phyloP scores from a whole-genome alignment of 2,329 filamentous ascomycete genomes.

The Paecilomyces fulvus region DNA sequence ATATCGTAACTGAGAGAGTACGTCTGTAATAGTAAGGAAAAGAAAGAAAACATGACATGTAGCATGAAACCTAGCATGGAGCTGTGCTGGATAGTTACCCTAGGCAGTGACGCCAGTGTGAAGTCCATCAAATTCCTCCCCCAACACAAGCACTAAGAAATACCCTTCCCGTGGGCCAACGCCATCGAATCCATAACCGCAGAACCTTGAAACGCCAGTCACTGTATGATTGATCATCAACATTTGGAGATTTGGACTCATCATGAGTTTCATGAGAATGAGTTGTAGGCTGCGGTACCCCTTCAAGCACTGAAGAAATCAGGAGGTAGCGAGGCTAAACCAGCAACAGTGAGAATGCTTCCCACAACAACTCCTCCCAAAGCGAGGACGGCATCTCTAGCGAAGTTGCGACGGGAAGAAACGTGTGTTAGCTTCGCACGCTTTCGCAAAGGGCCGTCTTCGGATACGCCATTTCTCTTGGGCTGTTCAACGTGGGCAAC shows the following conservation, averaged over 20 bases:
- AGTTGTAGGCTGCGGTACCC: background rate
- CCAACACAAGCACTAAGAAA: background rate
- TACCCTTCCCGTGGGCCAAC: background rate
- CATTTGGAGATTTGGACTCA: background rate
- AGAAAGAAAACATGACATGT: background rate
- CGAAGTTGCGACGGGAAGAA: constrained; percentile 13
- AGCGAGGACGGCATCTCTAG: constrained; percentile 32
- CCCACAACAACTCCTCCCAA: constrained; percentile 33
- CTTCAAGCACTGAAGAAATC: constrained; percentile 30
- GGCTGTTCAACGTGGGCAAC: background rate
- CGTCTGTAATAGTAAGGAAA: background rate
- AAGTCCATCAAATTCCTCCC: background rate
- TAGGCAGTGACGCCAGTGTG: background rate
- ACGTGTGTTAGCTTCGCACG: background rate
- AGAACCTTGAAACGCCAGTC: background rate
- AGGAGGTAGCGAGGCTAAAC: constrained; percentile 33
- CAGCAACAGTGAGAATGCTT: constrained; percentile 32
- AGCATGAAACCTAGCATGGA: background rate
- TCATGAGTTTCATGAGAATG: background rate
- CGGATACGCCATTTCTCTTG: constrained; percentile 1
- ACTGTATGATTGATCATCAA: background rate
- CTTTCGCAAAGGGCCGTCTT: background rate
- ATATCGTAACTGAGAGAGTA: background rate
- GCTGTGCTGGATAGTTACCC: background rate
- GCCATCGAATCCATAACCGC: background rate